Conservation (phyloP, 208 protist species). For the Acanthamoeba divionensis region DNA sequence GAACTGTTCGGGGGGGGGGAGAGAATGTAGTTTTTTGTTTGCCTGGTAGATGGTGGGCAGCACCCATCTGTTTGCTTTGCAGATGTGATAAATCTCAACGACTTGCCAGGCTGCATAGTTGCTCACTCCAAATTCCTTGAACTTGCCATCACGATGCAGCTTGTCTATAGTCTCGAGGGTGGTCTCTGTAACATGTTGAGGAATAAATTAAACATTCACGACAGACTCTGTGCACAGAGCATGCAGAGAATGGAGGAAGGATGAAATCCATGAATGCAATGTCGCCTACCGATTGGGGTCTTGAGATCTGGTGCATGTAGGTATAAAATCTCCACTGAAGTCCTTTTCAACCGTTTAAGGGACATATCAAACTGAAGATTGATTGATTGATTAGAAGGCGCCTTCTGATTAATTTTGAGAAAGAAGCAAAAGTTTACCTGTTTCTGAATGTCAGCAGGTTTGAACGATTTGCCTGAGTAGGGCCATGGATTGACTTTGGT, state of each 20-base stretch:
- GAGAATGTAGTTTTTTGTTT: too few relatives aligned
- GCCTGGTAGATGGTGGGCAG: conserved; percentile 32
- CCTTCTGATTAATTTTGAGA: not conserved
- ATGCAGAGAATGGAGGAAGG: not conserved
- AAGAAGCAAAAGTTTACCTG: not conserved
- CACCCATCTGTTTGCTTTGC: conserved; percentile 22
- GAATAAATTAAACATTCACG: too few relatives aligned
- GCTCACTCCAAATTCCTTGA: conserved; percentile 46
- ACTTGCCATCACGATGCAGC: not conserved
- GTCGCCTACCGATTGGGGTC: not conserved
- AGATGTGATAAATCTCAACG: conserved; percentile 34
- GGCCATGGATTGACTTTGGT: conserved; percentile 31
- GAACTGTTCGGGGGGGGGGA: too few relatives aligned
- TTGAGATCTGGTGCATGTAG: conserved; percentile 2
- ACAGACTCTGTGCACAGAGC: not conserved
- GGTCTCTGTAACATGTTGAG: not conserved
- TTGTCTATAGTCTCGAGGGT: not conserved
- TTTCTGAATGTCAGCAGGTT: not conserved
- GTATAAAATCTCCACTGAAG: conserved; percentile 8
- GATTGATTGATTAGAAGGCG: not conserved
- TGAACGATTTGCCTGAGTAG: not conserved
- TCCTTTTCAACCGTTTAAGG: not conserved
- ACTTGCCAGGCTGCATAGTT: conserved; percentile 38
- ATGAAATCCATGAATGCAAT: too few relatives aligned
- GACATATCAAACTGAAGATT: not conserved